These are phyloP conservation scores for Starmerella tilneyi DNA, from an alignment of 805 yeast genomes.

Conservation along the genomic window DNA sequence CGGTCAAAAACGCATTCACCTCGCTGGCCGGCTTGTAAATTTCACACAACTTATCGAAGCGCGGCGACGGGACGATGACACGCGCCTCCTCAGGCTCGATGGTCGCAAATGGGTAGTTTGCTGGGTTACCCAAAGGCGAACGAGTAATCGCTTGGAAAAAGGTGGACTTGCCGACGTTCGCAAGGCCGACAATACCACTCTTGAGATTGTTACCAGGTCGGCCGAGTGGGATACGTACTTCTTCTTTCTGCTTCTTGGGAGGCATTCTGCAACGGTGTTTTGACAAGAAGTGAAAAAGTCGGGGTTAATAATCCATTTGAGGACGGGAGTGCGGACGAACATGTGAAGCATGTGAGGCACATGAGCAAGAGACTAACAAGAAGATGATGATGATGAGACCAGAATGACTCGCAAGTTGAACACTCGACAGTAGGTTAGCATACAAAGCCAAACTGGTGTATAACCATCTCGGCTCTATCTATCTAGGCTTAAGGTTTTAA, in stretches of 20 bases:
- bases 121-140: conserved; percentile 90
- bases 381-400: too few relatives aligned
- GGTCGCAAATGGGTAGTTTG: conserved; percentile 96
- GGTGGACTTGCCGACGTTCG: conserved; percentile 85
- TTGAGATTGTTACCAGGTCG: conserved; percentile 69
- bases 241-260: conserved; percentile 62
- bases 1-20: conserved; percentile 86
- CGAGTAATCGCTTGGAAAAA: conserved; percentile 94
- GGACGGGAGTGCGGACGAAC: not conserved
- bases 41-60: conserved; percentile 66
- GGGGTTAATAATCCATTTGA: conserved; percentile 3
- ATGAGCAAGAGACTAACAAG: not conserved
- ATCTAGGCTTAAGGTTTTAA: too few relatives aligned
- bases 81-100: conserved; percentile 97
- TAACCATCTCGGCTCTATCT: too few relatives aligned
- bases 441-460: too few relatives aligned
- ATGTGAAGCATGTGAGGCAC: conserved; percentile 10
- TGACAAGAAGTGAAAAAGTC: conserved; percentile 4
- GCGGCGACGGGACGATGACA: conserved; percentile 82
- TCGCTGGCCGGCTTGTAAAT: conserved; percentile 71
- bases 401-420: not conserved
- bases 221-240: conserved; percentile 67
- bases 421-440: too few relatives aligned
- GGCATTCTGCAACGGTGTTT: conserved; percentile 45
- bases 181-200: conserved; percentile 84